phyloP scores from a whole-genome alignment of 1,139 yeast species.

The Hansenula sp. region DNA sequence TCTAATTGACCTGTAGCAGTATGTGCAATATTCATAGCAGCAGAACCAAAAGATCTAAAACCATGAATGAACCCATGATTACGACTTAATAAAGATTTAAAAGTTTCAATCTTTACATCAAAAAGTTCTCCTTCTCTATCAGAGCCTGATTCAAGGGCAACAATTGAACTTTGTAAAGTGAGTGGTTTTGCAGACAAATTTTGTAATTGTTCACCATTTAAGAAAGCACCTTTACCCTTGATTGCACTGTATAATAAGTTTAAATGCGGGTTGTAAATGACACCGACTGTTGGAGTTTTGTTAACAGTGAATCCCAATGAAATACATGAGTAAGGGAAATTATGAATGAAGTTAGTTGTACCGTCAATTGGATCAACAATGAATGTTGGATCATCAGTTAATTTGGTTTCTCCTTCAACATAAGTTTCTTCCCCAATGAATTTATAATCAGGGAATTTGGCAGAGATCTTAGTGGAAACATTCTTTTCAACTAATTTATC shows the following conservation, averaged over 20 bases:
- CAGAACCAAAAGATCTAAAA: constrained; percentile 52
- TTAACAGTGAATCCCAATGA: constrained; percentile 52
- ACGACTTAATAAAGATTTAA: constrained; percentile 38
- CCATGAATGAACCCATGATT: constrained; percentile 54
- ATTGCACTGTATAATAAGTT: constrained; percentile 46
- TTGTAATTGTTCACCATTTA: constrained; percentile 35
- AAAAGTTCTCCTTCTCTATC: constrained; percentile 49
- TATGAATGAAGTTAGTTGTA: constrained; percentile 57
- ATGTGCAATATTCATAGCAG: constrained; percentile 52
- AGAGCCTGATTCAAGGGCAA: constrained; percentile 58
- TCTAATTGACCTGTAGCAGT: constrained; percentile 54
- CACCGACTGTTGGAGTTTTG: constrained; percentile 51
- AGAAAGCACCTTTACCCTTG: constrained; percentile 46
- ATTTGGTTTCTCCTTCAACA: constrained; percentile 37
- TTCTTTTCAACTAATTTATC: constrained; percentile 50
- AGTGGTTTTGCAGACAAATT: constrained; percentile 30
- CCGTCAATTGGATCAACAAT: constrained; percentile 62
- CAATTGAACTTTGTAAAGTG: constrained; percentile 42
- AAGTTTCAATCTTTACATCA: constrained; percentile 42
- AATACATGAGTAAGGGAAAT: constrained; percentile 55
- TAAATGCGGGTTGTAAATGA: constrained; percentile 51
- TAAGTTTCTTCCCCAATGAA: constrained; percentile 60
- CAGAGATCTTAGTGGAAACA: constrained; percentile 32
- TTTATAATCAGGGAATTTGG: constrained; percentile 39
- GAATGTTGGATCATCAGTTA: constrained; percentile 52